These are phyloP conservation scores for Golubevia sp. DNA, from an alignment of 1,284 basidiomycete species.

Conservation along the genomic window DNA sequence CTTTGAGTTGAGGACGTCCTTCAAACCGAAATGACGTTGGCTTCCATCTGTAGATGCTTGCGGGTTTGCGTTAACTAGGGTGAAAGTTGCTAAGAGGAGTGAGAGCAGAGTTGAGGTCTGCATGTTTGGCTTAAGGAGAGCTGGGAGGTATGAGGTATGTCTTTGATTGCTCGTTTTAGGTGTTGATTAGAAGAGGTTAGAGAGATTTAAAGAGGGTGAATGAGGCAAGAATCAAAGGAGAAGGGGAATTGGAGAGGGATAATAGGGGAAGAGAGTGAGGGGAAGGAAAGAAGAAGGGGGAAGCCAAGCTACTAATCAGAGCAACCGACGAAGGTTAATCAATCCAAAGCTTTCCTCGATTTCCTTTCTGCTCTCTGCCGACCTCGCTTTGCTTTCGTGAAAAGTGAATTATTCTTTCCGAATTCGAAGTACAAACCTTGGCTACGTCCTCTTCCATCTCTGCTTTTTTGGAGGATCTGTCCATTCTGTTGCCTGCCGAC, in stretches of 20 bases:
- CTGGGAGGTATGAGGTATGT: conserved; percentile 4
- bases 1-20: neutral
- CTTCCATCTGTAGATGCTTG: conserved; percentile 20
- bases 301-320: too few relatives aligned
- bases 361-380: too few relatives aligned
- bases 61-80: neutral
- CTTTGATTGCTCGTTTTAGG: conserved; percentile 12
- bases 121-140: conserved; percentile 69
- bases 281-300: neutral
- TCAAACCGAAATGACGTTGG: conserved; percentile 49
- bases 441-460: too few relatives aligned
- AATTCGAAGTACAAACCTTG: too few relatives aligned
- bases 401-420: too few relatives aligned
- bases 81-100: neutral
- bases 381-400: too few relatives aligned
- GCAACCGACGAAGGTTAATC: too few relatives aligned
- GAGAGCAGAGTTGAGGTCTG: conserved; percentile 71
- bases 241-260: neutral
- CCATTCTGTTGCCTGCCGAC: too few relatives aligned
- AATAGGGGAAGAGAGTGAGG: neutral
- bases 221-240: neutral
- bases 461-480: too few relatives aligned
- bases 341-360: too few relatives aligned
- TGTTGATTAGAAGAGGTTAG: conserved; percentile 4
- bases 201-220: neutral